Evolutionary conservation across 108 stramenopile species (phyloP).

Genomic region (Nitzschia inconspicua): DNA sequence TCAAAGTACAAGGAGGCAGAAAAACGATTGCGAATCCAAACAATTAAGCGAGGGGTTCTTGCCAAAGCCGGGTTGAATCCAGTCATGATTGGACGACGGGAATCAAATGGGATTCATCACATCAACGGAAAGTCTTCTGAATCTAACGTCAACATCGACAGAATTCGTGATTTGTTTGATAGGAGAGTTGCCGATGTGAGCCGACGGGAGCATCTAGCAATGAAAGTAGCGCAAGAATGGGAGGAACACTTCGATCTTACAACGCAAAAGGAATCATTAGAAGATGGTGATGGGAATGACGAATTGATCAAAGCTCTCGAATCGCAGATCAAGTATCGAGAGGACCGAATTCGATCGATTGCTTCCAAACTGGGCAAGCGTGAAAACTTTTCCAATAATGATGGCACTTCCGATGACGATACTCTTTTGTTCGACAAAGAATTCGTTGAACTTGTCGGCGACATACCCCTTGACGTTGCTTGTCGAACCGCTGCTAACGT

Average conservation of each 20-base stretch:
- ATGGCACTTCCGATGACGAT: conserved; percentile 7
- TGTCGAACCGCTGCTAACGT: conserved; percentile 33
- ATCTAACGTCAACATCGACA: conserved; percentile 12
- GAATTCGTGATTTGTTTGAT: conserved; percentile 52
- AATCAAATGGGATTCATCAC: neutral
- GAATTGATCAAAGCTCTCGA: conserved; percentile 36
- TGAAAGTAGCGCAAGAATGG: conserved; percentile 68
- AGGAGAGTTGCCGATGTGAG: conserved; percentile 52
- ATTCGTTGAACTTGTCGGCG: conserved; percentile 25
- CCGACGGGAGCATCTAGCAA: conserved; percentile 51
- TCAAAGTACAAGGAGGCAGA: conserved; percentile 67
- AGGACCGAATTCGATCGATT: conserved; percentile 58
- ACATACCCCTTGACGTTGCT: neutral
- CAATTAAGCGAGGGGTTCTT: conserved; percentile 59
- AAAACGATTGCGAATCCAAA: conserved; percentile 55
- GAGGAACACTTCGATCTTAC: conserved; percentile 60
- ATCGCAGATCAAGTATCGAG: conserved; percentile 47
- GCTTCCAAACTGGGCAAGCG: conserved; percentile 42
- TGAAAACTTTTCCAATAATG: neutral
- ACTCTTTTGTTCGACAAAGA: conserved; percentile 37
- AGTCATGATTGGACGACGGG: conserved; percentile 48
- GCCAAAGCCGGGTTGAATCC: conserved; percentile 60
- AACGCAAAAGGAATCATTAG: conserved; percentile 24
- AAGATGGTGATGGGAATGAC: conserved; percentile 1
- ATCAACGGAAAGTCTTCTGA: neutral